Base-by-base conservation (phyloP, 2,329 filamentous ascomycete genomes). In the Eurotiales sp. region DNA sequence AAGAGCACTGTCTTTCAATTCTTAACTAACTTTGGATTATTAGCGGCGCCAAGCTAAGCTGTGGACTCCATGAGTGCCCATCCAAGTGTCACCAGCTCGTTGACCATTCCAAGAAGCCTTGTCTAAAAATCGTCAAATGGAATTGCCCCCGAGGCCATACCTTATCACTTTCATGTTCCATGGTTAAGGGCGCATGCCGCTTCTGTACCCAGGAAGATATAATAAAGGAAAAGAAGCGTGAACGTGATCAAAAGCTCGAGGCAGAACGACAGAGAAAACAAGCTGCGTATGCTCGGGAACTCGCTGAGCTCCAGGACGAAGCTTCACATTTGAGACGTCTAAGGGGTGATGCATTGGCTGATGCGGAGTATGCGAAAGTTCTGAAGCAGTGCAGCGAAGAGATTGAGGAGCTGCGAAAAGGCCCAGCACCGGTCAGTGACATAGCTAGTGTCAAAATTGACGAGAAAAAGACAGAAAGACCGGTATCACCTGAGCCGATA, bases 31-130 rank as follows among this genome's bases (percentile, higher is more conserved):
- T 8, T 14, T n/a, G 19, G 37, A 42, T 36, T 23, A 22, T 11
- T 8, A 59, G 83, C 63, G 73, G 71, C 72, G 62, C 23, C 22
- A 48, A 48, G 12, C 22, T 48, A 25, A 30, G n/a, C 2, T 90
- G 86, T 50, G 77, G 77, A 0, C 32, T 76, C 1, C 86, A 90
- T 56, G 60, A 60, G 0, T 90, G 87, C 57, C 69, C 72, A 0
- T 74, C 70, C 0, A 73, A 73, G 6, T 91, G 87, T 52, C 87
- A 91, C 64, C 76, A 79, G 0, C 56, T 85, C 0, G 59, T 63
- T 0, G 77, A 88, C 51, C 84, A 88, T 59, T 78, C 76, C 0
- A 76, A 78, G 42, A 76, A 82, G 64, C 34, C 61, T 2, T 84
- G 80, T 56, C 59, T 15, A 23, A 56, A 56, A 1, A 60, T 75